Evolutionary conservation across 1,139 yeast species (phyloP).

Genomic region (Pichia sp.): DNA sequence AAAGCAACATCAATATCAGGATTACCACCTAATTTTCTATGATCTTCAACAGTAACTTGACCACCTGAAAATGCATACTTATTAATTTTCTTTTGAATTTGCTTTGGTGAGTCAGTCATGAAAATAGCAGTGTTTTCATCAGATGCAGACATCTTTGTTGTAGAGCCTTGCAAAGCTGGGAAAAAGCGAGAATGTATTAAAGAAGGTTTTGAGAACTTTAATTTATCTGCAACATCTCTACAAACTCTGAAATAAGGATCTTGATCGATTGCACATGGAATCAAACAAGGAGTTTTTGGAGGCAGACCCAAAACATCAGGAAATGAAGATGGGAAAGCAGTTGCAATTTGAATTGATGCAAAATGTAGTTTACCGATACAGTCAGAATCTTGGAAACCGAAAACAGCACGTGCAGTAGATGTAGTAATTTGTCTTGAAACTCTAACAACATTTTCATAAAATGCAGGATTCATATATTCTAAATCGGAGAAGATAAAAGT

Average conservation of each 20-base stretch:
- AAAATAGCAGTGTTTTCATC: conserved; percentile 75
- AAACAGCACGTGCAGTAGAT: conserved; percentile 94
- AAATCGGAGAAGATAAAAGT: conserved; percentile 93
- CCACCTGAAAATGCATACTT: conserved; percentile 98
- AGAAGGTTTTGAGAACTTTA: conserved; percentile 86
- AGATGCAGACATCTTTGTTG: conserved; percentile 96
- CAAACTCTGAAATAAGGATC: conserved; percentile 98
- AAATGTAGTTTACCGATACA: conserved; percentile 92
- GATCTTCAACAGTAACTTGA: conserved; percentile 78
- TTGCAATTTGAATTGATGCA: conserved; percentile 92
- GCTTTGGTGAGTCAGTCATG: conserved; percentile 91
- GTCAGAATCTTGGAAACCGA: conserved; percentile 92
- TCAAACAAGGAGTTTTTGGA: conserved; percentile 84
- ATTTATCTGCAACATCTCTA: conserved; percentile 93
- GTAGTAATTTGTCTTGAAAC: conserved; percentile 95
- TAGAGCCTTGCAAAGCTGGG: conserved; percentile 97
- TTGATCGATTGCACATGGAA: conserved; percentile 99
- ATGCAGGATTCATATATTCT: conserved; percentile 86
- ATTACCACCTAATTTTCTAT: conserved; percentile 82
- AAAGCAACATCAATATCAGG: conserved; percentile 94
- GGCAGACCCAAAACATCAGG: conserved; percentile 87
- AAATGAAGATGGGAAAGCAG: conserved; percentile 93
- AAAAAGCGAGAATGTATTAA: conserved; percentile 91
- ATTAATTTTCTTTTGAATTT: conserved; percentile 89
- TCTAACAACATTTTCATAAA: conserved; percentile 90